A percentile compares a stretch with the other conserved stretches of the same genome.
Conservation (phyloP, 345 rosid genomes). For the Draba incana region DNA sequence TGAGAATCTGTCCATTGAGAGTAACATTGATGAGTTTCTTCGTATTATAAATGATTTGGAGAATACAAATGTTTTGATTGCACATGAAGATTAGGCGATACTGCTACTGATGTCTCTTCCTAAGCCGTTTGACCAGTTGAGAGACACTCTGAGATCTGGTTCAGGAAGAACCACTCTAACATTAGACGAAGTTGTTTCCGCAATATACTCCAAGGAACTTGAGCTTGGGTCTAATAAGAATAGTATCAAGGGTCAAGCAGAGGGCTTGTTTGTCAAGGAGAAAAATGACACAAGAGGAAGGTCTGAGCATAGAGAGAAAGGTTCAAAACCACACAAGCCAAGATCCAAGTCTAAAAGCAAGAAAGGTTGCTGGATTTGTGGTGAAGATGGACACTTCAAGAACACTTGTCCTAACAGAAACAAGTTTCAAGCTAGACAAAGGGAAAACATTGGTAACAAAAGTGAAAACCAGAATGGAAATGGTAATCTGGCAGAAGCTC, state of each 20-base stretch:
- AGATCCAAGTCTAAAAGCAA: background rate
- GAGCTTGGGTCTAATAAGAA: background rate
- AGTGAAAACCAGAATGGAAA: no score
- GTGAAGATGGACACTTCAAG: background rate
- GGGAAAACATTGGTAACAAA: no score
- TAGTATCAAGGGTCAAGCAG: background rate
- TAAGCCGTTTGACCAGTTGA: background rate
- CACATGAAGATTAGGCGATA: background rate
- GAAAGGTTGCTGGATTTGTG: background rate
- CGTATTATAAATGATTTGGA: no score
- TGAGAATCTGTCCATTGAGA: no score
- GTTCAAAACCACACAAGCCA: no score
- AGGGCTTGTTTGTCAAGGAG: no score
- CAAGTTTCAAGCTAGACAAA: background rate
- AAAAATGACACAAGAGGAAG: background rate
- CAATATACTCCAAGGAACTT: background rate
- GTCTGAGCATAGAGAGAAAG: background rate
- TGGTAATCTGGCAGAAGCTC: no score
- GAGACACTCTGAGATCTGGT: background rate
- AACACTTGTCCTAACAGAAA: background rate
- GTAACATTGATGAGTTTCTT: no score
- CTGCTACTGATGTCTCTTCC: background rate
- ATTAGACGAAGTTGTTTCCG: background rate
- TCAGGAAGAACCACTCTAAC: background rate
- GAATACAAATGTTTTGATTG: no score